Evolutionary conservation across 2,329 filamentous ascomycete genomes (phyloP), one percentile per base, ranked within the genome.

Genomic region (Chaetomiaceae sp.): DNA sequence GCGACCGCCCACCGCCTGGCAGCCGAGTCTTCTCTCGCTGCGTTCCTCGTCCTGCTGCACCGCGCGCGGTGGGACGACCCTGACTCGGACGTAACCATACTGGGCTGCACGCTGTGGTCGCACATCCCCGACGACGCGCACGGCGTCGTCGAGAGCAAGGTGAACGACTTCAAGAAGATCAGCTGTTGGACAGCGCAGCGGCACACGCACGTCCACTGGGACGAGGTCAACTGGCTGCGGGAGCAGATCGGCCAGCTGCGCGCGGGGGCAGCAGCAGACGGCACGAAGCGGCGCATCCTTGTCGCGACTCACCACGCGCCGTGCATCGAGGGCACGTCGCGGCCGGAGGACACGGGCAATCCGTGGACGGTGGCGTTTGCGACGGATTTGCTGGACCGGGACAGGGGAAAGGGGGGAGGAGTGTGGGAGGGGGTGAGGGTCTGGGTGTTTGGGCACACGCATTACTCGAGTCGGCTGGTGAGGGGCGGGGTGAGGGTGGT

Each of bases 231-330:
- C 2, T 83, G 77, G 77, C 63, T 83, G 11, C 62, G 58, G 19
- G 54, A 49, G 12, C 65, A 72, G 50, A 61, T 71, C 24, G 58
- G 54, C 34, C 41, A 50, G 38, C 43, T 38, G 20, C 33, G 47
- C 22, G 10, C 35, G 15, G 18, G 11, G 6, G 17, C 32, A 3
- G 42, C 46, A 32, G 41, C 32, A 11, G 40, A 40, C 5, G 9
- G 9, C 9, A 9, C 22, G 15, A 47, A 37, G 17, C 47, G 59
- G 38, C 53, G 39, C 33, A 44, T 79, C 81, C 0, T 82, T 0
- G 68, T 82, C 0, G 68, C 73, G 0, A 81, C 76, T 0, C 76
- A 81, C 43, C 78, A 82, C 55, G 75, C 77, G 2, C 78, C 78
- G 1, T 72, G 47, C 15, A 14, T 49, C 12, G 14, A 42, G 34